Evolutionary conservation across 192 early-diverging fungal genomes (phyloP), one percentile per base, ranked within the genome.

Genomic region (Coemansia sp.): DNA sequence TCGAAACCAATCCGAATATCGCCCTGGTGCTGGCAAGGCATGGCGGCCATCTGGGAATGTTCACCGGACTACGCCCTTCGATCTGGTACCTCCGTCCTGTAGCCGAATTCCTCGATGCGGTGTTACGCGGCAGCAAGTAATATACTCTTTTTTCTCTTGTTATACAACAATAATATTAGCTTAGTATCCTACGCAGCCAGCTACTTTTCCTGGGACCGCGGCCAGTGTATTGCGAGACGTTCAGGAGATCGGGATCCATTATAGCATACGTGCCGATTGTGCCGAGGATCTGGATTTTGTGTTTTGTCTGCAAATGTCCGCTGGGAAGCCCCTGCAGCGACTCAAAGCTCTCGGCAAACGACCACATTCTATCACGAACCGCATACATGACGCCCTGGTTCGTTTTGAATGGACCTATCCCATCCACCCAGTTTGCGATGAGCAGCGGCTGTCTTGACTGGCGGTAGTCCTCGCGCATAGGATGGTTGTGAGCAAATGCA

Each of bases 1-100:
- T 87, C 50, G 74, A 64, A 37, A 76, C 59, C 2, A 98, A 98
- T 64, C 93, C 92, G 17, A 64, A 85, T 66, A 73, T 89, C n/a
- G 61, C 94, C 0, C 62, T 96, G 28, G 94, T 89, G 1, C 74
- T 87, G 13, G 94, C 92, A 19, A 59, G 64, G 13, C 78, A 84
- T 42, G 96, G 96, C 36, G 96, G 96, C 2, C 96, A 98, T 67
- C 67, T 98, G 64, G 96, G 93, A 0, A 94, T 92, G 87, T 84
- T 84, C 27, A 67, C 72, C 19, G 69, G 68, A 10, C 9, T 70
- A 19, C 19, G 27, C 14, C 66, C 75, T 1, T 50, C 47, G n/a
- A 66, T 72, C 23, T 92, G 90, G 90, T 81, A 79, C 31, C 65
- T 84, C 8, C 70, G 81, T 3, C 90, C 88, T 15, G 61, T 90